Evolutionary conservation across 805 yeast genomes (phyloP).

Genomic region (Grigorovia humatica): DNA sequence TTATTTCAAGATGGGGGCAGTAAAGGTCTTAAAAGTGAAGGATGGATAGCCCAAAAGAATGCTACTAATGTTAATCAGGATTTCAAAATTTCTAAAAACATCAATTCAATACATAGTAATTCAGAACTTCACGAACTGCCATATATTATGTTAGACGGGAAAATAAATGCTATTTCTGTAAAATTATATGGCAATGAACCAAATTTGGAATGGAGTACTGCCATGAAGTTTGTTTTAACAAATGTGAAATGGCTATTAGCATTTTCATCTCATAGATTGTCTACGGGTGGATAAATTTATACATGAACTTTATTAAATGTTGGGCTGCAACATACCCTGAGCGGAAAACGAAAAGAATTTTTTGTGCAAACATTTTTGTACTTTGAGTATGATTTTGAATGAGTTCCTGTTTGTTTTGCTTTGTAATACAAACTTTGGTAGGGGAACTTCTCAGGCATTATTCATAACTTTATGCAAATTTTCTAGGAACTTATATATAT

Average conservation of each 20-base stretch:
- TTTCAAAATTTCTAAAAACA: background rate
- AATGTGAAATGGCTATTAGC: constrained; percentile 79
- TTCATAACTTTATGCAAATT: no score
- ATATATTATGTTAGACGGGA: constrained; percentile 57
- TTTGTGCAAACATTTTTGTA: no score
- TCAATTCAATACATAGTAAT: background rate
- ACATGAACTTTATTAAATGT: background rate
- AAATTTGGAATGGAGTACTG: constrained; percentile 80
- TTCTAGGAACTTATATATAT: no score
- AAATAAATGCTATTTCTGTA: constrained; percentile 71
- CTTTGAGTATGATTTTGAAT: no score
- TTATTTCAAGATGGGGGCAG: background rate
- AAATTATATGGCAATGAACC: constrained; percentile 50
- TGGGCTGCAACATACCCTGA: background rate
- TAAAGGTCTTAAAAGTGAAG: background rate
- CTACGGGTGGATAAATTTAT: background rate
- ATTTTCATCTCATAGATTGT: constrained; percentile 43
- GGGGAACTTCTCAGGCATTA: no score
- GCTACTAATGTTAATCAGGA: background rate
- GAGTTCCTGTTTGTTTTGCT: no score
- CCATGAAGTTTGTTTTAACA: constrained; percentile 72
- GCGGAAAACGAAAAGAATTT: no score
- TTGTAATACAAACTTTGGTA: no score
- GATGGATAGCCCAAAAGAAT: background rate
- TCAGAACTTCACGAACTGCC: constrained; percentile 43